These are phyloP conservation scores for Gossypium gossypioides DNA, from an alignment of 441 rosid genomes.

Conservation along the genomic window DNA sequence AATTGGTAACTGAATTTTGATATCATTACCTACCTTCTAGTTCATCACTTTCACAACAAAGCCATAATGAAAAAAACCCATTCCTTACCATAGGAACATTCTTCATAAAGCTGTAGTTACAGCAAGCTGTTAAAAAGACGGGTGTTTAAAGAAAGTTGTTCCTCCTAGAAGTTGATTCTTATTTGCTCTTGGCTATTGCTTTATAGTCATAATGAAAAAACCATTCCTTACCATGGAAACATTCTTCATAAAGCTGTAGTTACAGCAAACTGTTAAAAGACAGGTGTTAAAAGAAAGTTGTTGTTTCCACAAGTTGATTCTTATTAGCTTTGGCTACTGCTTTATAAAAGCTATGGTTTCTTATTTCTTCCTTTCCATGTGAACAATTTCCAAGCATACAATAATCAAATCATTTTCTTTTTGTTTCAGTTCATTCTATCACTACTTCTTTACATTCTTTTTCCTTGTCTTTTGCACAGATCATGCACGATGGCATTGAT, in stretches of 20 bases:
- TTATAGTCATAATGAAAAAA: background rate
- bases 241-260: background rate
- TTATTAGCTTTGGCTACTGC: background rate
- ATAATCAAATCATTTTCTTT: background rate
- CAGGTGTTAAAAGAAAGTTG: background rate
- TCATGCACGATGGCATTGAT: background rate
- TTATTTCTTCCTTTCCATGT: background rate
- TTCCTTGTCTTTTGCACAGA: background rate
- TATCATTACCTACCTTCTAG: background rate
- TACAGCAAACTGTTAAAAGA: background rate
- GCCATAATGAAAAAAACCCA: background rate
- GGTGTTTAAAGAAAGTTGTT: background rate
- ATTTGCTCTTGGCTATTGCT: background rate
- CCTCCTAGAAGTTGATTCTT: background rate
- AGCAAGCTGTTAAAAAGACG: background rate
- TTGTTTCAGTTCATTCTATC: background rate
- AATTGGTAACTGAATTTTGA: slow-evolving; percentile 15
- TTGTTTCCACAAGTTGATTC: background rate
- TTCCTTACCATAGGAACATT: background rate
- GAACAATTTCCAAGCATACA: background rate
- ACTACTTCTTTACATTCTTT: background rate
- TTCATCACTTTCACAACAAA: slow-evolving; percentile 3
- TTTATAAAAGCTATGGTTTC: background rate
- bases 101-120: background rate
- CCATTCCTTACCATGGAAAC: background rate